Evolutionary conservation across 2,329 filamentous ascomycete genomes (phyloP).

Genomic region (Venturia effusa): DNA sequence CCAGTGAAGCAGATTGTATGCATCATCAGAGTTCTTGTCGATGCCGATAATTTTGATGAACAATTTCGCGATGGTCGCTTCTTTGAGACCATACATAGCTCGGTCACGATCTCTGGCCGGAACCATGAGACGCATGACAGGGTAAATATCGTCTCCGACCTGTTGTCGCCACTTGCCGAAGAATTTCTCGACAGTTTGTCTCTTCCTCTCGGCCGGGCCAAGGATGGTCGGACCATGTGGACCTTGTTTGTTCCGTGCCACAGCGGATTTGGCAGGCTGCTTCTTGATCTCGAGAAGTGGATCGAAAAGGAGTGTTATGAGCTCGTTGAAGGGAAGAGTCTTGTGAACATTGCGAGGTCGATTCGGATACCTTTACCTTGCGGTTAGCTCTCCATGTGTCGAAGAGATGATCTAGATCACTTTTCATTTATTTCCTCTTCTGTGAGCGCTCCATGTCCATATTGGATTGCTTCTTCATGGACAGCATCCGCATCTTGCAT

Average conservation of each 20-base stretch:
- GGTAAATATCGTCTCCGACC: conserved; percentile 87
- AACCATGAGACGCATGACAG: conserved; percentile 80
- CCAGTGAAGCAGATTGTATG: conserved; percentile 78
- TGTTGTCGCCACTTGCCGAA: conserved; percentile 78
- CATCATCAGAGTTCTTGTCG: conserved; percentile 81
- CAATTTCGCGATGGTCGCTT: conserved; percentile 79
- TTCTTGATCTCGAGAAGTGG: conserved; percentile 71
- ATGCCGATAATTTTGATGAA: conserved; percentile 91
- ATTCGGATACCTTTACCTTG: conserved; percentile 57
- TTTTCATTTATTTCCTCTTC: conserved; percentile 41
- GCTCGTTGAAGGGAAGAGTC: conserved; percentile 71
- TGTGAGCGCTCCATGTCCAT: conserved; percentile 31
- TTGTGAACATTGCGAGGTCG: conserved; percentile 69
- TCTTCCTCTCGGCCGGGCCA: conserved; percentile 66
- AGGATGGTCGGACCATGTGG: conserved; percentile 47
- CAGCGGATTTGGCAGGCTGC: conserved; percentile 41
- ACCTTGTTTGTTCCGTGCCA: conserved; percentile 47
- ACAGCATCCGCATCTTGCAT: conserved; percentile 33
- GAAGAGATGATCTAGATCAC: conserved; percentile 18
- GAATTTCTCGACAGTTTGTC: conserved; percentile 75
- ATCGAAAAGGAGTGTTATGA: conserved; percentile 72
- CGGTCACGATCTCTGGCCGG: conserved; percentile 89
- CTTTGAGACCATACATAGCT: conserved; percentile 88
- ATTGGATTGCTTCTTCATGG: conserved; percentile 39
- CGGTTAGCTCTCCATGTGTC: neutral